Evolutionary conservation across 2,329 filamentous ascomycete species (phyloP), one percentile per base, ranked within the genome.

Genomic region (Penicillium decumbens): DNA sequence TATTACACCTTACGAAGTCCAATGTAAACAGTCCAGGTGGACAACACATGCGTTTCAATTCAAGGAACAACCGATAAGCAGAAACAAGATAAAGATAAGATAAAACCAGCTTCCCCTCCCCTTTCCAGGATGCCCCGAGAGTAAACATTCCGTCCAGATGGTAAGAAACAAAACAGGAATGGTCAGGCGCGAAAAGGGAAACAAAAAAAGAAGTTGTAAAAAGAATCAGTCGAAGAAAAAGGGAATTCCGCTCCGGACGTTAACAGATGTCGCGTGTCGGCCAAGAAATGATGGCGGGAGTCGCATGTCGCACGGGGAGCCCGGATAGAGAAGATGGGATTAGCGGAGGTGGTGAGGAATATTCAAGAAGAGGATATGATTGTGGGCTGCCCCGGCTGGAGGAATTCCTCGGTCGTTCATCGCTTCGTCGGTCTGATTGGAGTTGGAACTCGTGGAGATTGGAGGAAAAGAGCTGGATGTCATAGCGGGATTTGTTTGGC

Each of bases 391-490:
- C 51, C 50, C 39, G 47, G 49, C 52, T 49, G 49, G 53, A 47
- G 48, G 53, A 37, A 42, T 49, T 55, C 54, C 51, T 60, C 53
- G 58, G 54, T 61, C 58, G 49, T 59, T 57, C 54, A 61, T 61
- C 59, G 59, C 54, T 59, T 61, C 59, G 58, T 60, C 45, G 57
- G 57, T 55, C 51, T 51, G 52, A 20, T 43, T 43, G 39, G 49
- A 45, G 45, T 8, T 40, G 43, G 33, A 32, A 50, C 50, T 56
- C 51, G 57, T 53, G 27, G 49, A 50, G 54, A 47, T 54, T 49
- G 48, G 53, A 55, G 51, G 55, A 48, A 52, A 52, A 45, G 48
- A 49, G 47, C 35, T 20, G 40, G 58, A 56, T 63, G 59, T 65
- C 64, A 60, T 62, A 53, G 56, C 54, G 57, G 54, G 20, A 40